phyloP scores from a whole-genome alignment of 2,329 filamentous ascomycete species.

The Aspergillus fischeri region DNA sequence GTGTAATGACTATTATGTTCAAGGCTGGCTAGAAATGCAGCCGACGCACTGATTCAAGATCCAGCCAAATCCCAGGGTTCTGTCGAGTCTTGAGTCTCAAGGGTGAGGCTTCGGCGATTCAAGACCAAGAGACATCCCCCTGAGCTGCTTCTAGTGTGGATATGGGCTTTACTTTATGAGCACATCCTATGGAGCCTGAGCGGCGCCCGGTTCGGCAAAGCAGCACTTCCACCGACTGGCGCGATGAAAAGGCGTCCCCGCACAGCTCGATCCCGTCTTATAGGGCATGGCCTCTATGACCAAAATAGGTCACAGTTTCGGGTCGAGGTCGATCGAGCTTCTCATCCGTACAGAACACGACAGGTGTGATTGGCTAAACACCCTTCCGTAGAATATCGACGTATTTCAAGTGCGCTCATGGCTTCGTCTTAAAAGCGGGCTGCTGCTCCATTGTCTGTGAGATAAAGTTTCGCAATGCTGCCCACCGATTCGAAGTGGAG shows the following conservation, averaged over 20 bases:
- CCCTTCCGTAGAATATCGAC: background rate
- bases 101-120: too few species aligned
- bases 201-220: background rate
- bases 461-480: slow-evolving; percentile 77
- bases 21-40: background rate
- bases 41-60: background rate
- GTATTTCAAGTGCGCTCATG: slow-evolving; percentile 16
- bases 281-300: background rate
- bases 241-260: background rate
- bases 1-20: background rate
- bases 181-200: background rate
- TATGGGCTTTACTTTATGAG: background rate
- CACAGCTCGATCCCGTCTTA: background rate
- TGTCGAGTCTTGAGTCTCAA: background rate
- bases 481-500: slow-evolving; percentile 63
- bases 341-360: background rate
- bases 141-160: background rate
- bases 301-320: background rate
- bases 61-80: background rate
- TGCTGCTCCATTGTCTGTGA: slow-evolving; percentile 86
- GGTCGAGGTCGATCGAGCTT: background rate
- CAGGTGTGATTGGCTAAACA: background rate
- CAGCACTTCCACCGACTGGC: background rate
- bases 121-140: background rate
- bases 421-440: slow-evolving; percentile 59